Conservation (phyloP, 2,329 filamentous ascomycete species). For the Talaromyces sp. region DNA sequence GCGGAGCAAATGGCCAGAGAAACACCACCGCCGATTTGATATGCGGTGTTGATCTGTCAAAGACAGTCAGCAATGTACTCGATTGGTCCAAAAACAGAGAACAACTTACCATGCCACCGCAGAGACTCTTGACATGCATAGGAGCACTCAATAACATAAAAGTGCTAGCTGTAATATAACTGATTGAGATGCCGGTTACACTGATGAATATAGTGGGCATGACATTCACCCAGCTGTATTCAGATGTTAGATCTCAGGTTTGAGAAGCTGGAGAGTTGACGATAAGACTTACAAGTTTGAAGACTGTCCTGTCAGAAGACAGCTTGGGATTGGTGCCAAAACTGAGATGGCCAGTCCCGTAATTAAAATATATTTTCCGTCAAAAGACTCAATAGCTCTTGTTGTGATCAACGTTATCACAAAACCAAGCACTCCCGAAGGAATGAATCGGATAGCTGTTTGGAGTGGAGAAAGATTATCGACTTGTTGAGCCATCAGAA, state of each 20-base stretch:
- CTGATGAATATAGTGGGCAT: slow-evolving; percentile 36
- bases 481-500: slow-evolving; percentile 37
- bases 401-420: slow-evolving; percentile 31
- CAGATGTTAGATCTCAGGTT: not conserved
- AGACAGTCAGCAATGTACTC: not conserved
- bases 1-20: slow-evolving; percentile 37
- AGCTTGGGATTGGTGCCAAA: slow-evolving; percentile 32
- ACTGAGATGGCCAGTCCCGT: slow-evolving; percentile 31
- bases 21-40: slow-evolving; percentile 39
- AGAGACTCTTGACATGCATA: slow-evolving; percentile 36
- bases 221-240: slow-evolving; percentile 34
- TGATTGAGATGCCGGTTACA: slow-evolving; percentile 36
- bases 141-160: slow-evolving; percentile 37
- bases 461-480: slow-evolving; percentile 34
- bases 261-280: not conserved
- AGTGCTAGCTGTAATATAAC: slow-evolving; percentile 40
- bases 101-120: slow-evolving; percentile 32
- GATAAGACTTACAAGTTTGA: not conserved
- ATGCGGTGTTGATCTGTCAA: slow-evolving; percentile 35
- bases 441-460: slow-evolving; percentile 38
- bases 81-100: too few species aligned
- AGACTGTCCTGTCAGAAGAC: not conserved
- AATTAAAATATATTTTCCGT: slow-evolving; percentile 33
- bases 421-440: slow-evolving; percentile 38
- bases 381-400: slow-evolving; percentile 33